These are phyloP conservation scores for Thecaphora frezii DNA, from an alignment of 1,284 basidiomycete species.

Conservation along the genomic window DNA sequence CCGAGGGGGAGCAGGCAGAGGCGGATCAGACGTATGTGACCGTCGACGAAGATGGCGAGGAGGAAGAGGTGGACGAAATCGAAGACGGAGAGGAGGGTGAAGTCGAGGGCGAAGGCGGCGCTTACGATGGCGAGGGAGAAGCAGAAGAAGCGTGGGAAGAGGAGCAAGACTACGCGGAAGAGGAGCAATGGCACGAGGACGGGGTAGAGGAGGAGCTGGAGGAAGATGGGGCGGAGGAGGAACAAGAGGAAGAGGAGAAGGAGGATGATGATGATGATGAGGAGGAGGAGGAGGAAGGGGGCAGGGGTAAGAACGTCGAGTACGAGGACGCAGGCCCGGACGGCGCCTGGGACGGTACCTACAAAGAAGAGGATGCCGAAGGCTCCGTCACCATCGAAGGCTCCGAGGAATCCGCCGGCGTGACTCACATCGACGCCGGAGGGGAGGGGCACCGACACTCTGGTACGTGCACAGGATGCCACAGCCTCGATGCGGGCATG, in stretches of 20 bases:
- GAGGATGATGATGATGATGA: not conserved
- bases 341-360: too few relatives aligned
- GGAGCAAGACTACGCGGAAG: conserved; percentile 3
- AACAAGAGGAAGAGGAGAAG: conserved; percentile 3
- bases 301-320: too few relatives aligned
- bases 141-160: conserved; percentile 1
- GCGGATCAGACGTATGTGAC: not conserved
- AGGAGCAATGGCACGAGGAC: conserved; percentile 1
- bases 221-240: conserved; percentile 6
- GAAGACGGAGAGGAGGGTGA: conserved; percentile 2
- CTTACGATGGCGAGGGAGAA: not conserved
- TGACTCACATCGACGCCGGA: not conserved
- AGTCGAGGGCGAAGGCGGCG: not conserved
- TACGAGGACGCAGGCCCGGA: too few relatives aligned
- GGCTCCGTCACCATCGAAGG: not conserved
- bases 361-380: not conserved
- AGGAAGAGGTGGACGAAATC: conserved; percentile 7
- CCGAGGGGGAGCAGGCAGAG: conserved; percentile 3
- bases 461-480: too few relatives aligned
- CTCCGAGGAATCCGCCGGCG: not conserved
- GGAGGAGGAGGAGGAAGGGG: conserved; percentile 8
- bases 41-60: conserved; percentile 5
- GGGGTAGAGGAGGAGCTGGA: conserved; percentile 8
- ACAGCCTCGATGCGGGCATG: too few relatives aligned
- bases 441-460: not conserved